These are phyloP conservation scores for Suillus variegatus DNA, from an alignment of 768 basidiomycete species.

Conservation along the genomic window DNA sequence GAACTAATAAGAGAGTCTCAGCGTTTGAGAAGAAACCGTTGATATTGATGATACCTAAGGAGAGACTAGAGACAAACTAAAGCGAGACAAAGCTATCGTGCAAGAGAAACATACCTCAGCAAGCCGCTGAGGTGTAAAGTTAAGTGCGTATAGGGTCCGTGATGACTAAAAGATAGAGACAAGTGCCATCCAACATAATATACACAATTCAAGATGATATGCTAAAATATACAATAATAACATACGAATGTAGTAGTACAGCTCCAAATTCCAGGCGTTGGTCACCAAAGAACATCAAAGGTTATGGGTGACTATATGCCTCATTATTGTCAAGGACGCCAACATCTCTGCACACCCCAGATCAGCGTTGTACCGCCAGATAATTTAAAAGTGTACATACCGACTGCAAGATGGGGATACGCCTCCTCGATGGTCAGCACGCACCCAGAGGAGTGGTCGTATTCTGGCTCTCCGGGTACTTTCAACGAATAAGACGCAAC, in stretches of 20 bases:
- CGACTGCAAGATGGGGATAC: slow-evolving; percentile 55
- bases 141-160: too few species aligned
- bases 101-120: too few species aligned
- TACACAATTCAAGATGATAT: slow-evolving; percentile 11
- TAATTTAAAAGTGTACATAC: slow-evolving; percentile 35
- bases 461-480: slow-evolving; percentile 53
- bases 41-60: too few species aligned
- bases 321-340: slow-evolving; percentile 63
- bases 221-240: slow-evolving; percentile 6
- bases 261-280: neutral
- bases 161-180: too few species aligned
- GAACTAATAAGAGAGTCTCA: too few species aligned
- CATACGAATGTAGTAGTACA: slow-evolving; percentile 11
- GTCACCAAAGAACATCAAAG: slow-evolving; percentile 28
- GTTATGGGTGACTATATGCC: slow-evolving; percentile 54
- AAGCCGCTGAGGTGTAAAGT: too few species aligned
- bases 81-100: too few species aligned
- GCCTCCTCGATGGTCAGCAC: slow-evolving; percentile 65
- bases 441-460: slow-evolving; percentile 56
- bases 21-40: too few species aligned
- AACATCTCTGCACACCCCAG: slow-evolving; percentile 49
- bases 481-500: slow-evolving; percentile 66
- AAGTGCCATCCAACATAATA: neutral
- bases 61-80: too few species aligned
- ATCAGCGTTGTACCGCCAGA: slow-evolving; percentile 14